Conservation (phyloP, 2,329 filamentous ascomycete genomes). For the Phialophora macrospora region DNA sequence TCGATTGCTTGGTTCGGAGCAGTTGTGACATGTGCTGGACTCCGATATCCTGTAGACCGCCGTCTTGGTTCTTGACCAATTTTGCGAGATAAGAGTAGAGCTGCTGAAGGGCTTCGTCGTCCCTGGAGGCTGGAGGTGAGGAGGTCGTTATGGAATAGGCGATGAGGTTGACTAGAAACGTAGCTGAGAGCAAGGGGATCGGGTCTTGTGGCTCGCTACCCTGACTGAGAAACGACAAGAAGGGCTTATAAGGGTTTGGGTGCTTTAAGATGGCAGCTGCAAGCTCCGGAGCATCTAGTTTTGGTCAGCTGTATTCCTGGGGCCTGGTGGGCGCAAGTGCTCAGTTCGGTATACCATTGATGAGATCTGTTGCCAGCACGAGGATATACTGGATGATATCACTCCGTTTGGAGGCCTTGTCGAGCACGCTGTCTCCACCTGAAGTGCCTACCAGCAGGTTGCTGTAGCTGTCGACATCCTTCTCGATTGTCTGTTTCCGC, state of each 20-base stretch:
- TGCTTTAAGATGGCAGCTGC: conserved; percentile 76
- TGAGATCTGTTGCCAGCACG: conserved; percentile 82
- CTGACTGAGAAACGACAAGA: conserved; percentile 81
- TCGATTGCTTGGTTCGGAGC: conserved; percentile 73
- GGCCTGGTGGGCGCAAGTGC: background rate
- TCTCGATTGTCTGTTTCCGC: conserved; percentile 79
- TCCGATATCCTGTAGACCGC: conserved; percentile 91
- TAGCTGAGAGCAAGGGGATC: conserved; percentile 86
- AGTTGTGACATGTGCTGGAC: conserved; percentile 89
- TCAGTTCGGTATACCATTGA: conserved; percentile 67
- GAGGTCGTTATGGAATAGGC: conserved; percentile 66
- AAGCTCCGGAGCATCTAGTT: conserved; percentile 75
- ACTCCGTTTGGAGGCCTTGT: conserved; percentile 80
- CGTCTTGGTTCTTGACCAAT: conserved; percentile 82
- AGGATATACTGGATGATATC: conserved; percentile 96
- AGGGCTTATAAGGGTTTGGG: conserved; percentile 73
- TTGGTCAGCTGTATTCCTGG: conserved; percentile 14
- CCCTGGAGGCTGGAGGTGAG: conserved; percentile 63
- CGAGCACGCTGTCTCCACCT: conserved; percentile 74
- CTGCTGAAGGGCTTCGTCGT: conserved; percentile 76
- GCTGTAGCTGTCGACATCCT: conserved; percentile 78
- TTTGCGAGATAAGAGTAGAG: conserved; percentile 85
- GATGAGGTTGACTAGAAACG: conserved; percentile 81
- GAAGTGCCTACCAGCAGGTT: conserved; percentile 74
- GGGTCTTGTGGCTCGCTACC: conserved; percentile 83